These are phyloP conservation scores for Arthrobotrys pseudoclavata DNA, from an alignment of 2,329 filamentous ascomycete genomes.

Conservation along the genomic window DNA sequence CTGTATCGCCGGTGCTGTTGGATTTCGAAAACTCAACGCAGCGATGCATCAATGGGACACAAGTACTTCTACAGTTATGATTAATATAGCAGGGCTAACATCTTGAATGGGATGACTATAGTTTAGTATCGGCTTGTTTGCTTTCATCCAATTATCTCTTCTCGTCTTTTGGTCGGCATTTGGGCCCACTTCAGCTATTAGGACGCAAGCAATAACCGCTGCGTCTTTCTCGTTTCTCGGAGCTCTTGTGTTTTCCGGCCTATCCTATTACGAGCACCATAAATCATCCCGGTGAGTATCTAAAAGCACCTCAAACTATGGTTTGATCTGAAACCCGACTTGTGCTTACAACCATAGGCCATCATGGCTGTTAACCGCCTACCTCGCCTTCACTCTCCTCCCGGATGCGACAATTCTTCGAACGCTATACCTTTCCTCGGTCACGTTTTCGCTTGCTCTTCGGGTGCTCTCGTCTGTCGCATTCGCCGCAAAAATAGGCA, in stretches of 20 bases:
- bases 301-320: no score
- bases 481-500: constrained; percentile 18
- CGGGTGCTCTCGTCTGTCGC: constrained; percentile 22
- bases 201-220: constrained; percentile 3
- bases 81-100: background rate
- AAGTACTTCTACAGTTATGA: no score
- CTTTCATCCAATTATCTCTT: constrained; percentile 17
- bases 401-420: constrained; percentile 30
- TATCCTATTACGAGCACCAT: constrained; percentile 34
- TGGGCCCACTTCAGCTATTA: background rate
- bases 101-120: background rate
- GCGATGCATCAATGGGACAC: no score
- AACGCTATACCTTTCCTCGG: constrained; percentile 36
- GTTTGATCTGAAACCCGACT: background rate
- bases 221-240: constrained; percentile 20
- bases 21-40: constrained; percentile 4
- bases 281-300: constrained; percentile 35
- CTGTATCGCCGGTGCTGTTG: constrained; percentile 9
- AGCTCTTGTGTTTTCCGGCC: constrained; percentile 1
- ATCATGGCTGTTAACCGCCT: constrained; percentile 44
- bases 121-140: constrained; percentile 20
- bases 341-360: constrained; percentile 10
- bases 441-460: constrained; percentile 21
- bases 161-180: constrained; percentile 37
- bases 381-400: constrained; percentile 34